Evolutionary conservation across 2,329 filamentous ascomycete species (phyloP).

Genomic region (Botrytis sinoallii): DNA sequence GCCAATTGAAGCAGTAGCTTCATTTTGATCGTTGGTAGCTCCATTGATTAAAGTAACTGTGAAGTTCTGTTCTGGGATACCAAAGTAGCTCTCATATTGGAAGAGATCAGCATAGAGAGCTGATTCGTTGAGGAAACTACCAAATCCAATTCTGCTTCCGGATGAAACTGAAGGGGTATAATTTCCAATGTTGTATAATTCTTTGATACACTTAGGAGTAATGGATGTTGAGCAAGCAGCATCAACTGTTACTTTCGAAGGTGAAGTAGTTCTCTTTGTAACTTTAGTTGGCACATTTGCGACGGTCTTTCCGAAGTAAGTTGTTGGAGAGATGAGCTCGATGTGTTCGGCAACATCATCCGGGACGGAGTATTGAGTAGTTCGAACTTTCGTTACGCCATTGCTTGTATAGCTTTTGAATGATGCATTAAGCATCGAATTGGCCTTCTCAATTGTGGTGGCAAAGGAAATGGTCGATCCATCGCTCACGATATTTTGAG

Average conservation of each 20-base stretch:
- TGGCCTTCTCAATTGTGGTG: slow-evolving; percentile 49
- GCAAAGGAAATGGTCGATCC: slow-evolving; percentile 52
- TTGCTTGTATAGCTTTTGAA: slow-evolving; percentile 51
- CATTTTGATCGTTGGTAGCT: slow-evolving; percentile 42
- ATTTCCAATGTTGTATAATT: slow-evolving; percentile 48
- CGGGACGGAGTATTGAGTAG: slow-evolving; percentile 32
- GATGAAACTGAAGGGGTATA: slow-evolving; percentile 45
- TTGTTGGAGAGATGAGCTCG: slow-evolving; percentile 34
- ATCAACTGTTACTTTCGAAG: slow-evolving; percentile 17
- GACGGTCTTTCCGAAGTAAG: slow-evolving; percentile 31
- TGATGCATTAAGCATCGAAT: slow-evolving; percentile 50
- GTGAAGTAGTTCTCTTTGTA: background rate
- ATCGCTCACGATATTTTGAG: slow-evolving; percentile 45
- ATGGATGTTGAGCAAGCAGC: slow-evolving; percentile 38
- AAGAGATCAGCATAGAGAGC: slow-evolving; percentile 48
- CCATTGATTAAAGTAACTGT: slow-evolving; percentile 42
- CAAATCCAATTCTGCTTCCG: slow-evolving; percentile 50
- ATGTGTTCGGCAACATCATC: slow-evolving; percentile 28
- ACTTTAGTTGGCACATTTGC: slow-evolving; percentile 17
- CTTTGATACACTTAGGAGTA: slow-evolving; percentile 47
- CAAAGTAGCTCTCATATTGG: slow-evolving; percentile 39
- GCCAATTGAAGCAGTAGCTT: slow-evolving; percentile 19
- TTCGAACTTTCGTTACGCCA: slow-evolving; percentile 41
- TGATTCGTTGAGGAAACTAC: slow-evolving; percentile 50
- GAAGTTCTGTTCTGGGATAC: slow-evolving; percentile 46